phyloP scores from a whole-genome alignment of 805 yeast genomes.

The Yarrowia sp. region DNA sequence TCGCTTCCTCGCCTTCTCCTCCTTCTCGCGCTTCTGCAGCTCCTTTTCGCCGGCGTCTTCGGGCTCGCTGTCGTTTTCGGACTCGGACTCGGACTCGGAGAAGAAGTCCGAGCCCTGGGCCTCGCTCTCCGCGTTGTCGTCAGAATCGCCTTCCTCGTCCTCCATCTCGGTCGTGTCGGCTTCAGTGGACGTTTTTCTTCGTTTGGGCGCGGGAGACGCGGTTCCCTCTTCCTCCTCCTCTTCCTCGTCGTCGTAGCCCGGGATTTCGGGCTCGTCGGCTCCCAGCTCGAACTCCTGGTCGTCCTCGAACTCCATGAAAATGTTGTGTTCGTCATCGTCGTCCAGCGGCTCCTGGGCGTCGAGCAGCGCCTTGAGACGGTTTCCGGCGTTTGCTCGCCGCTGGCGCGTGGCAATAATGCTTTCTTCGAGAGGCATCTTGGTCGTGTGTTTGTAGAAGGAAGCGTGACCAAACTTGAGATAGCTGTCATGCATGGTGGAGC shows the following conservation, averaged over 20 bases:
- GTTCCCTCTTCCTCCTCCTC: slow-evolving; percentile 30
- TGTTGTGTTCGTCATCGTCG: slow-evolving; percentile 69
- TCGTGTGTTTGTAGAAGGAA: neutral
- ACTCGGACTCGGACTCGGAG: neutral
- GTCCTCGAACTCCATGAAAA: slow-evolving; percentile 43
- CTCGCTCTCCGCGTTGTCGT: slow-evolving; percentile 46
- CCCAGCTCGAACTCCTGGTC: slow-evolving; percentile 44
- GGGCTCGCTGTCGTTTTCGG: slow-evolving; percentile 23
- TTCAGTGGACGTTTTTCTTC: slow-evolving; percentile 20
- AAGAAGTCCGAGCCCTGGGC: slow-evolving; percentile 39
- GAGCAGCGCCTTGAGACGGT: slow-evolving; percentile 67
- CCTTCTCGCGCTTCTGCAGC: slow-evolving; percentile 46
- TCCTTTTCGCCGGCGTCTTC: slow-evolving; percentile 66
- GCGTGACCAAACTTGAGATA: neutral
- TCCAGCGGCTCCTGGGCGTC: slow-evolving; percentile 63
- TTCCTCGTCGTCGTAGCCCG: slow-evolving; percentile 25
- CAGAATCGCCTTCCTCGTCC: slow-evolving; percentile 46
- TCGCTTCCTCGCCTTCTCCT: slow-evolving; percentile 35
- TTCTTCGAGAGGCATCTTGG: slow-evolving; percentile 19
- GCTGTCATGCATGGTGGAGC: neutral
- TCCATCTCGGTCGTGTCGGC: slow-evolving; percentile 28
- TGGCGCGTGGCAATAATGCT: slow-evolving; percentile 55
- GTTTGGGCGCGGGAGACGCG: neutral
- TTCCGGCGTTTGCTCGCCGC: slow-evolving; percentile 87
- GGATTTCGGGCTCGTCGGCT: slow-evolving; percentile 28